A percentile compares a stretch with the other conserved stretches of the same genome.
phyloP scores from a whole-genome alignment of 371 early-diverging fungal genomes.

The Dichotomocladium elegans region DNA sequence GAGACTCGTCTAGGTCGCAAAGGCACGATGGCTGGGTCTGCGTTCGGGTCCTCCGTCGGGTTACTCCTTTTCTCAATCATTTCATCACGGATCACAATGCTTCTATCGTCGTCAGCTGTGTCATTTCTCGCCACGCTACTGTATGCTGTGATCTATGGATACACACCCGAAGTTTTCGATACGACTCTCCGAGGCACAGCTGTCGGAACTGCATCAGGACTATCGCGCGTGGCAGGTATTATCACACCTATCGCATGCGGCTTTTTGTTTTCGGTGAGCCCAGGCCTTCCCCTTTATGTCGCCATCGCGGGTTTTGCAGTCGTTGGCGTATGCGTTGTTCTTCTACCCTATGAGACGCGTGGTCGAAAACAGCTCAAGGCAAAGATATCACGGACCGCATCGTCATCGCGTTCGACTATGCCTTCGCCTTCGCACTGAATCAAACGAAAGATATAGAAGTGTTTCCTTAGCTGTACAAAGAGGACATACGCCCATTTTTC shows the following conservation, averaged over 20 bases:
- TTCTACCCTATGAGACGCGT: conserved; percentile 71
- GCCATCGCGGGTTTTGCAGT: conserved; percentile 56
- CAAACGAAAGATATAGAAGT: too few relatives aligned
- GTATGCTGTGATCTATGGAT: conserved; percentile 83
- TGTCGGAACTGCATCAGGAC: conserved; percentile 75
- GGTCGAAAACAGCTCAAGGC: too few relatives aligned
- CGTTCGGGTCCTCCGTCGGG: conserved; percentile 65
- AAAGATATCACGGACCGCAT: too few relatives aligned
- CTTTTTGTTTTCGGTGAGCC: conserved; percentile 49
- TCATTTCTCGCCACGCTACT: conserved; percentile 71
- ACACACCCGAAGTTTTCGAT: conserved; percentile 88
- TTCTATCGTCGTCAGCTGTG: conserved; percentile 62
- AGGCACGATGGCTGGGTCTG: conserved; percentile 78
- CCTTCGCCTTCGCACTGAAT: too few relatives aligned
- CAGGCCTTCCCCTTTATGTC: conserved; percentile 65
- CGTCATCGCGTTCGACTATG: too few relatives aligned
- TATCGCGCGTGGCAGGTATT: conserved; percentile 75
- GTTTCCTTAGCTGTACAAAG: too few relatives aligned
- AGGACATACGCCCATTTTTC: too few relatives aligned
- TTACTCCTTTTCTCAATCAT: conserved; percentile 65
- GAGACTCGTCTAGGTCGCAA: conserved; percentile 76
- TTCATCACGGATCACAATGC: conserved; percentile 48
- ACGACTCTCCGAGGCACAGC: conserved; percentile 77
- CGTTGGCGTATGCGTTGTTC: conserved; percentile 59
- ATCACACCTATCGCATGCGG: conserved; percentile 76